A percentile compares a stretch with the other conserved stretches of the same genome.
Evolutionary conservation across 2,329 filamentous ascomycete species (phyloP).

Genomic region (Penicillium sp.): DNA sequence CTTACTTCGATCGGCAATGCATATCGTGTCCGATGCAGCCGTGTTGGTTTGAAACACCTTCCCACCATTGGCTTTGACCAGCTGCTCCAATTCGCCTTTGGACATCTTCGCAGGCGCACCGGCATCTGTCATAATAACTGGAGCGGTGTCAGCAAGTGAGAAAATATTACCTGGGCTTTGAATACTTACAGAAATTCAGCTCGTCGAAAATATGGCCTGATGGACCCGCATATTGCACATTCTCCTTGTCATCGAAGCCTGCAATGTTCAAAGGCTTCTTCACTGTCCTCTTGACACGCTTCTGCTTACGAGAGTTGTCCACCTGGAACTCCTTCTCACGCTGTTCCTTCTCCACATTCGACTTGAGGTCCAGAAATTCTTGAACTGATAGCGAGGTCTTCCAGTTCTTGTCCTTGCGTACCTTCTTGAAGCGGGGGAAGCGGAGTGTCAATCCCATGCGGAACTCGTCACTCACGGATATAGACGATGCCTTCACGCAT

Average conservation of each 20-base stretch:
- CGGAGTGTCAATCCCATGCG: slow-evolving; percentile 74
- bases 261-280: slow-evolving; percentile 73
- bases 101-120: slow-evolving; percentile 67
- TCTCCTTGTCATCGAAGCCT: slow-evolving; percentile 60
- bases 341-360: slow-evolving; percentile 66
- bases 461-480: slow-evolving; percentile 74
- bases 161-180: background rate
- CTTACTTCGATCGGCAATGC: slow-evolving; percentile 73
- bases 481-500: slow-evolving; percentile 81
- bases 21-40: slow-evolving; percentile 61
- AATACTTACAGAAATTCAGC: slow-evolving; percentile 65
- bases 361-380: slow-evolving; percentile 72
- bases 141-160: background rate
- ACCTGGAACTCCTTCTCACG: slow-evolving; percentile 75
- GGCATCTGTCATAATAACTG: slow-evolving; percentile 72
- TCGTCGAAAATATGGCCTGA: slow-evolving; percentile 69
- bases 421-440: slow-evolving; percentile 82
- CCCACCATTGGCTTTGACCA: slow-evolving; percentile 83
- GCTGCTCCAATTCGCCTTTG: slow-evolving; percentile 74
- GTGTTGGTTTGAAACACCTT: slow-evolving; percentile 71
- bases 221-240: slow-evolving; percentile 56
- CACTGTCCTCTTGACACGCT: slow-evolving; percentile 56
- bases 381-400: slow-evolving; percentile 72
- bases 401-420: slow-evolving; percentile 85
- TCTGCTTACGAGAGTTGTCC: slow-evolving; percentile 60